Evolutionary conservation across 768 basidiomycete genomes (phyloP), one percentile per base, ranked within the genome.

Genomic region (Lactifluus piperatus): DNA sequence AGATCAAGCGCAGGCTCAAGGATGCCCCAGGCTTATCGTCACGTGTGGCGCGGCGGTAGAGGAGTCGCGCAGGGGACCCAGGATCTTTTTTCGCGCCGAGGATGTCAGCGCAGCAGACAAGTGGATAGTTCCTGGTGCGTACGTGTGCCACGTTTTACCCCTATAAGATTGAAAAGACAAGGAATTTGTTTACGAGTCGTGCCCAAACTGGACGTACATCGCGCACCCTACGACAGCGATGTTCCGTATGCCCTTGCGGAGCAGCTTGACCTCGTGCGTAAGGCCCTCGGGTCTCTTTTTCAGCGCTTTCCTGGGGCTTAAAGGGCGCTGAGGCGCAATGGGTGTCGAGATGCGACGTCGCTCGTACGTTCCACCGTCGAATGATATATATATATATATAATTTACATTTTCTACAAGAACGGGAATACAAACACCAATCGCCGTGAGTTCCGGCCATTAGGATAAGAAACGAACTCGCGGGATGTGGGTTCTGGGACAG

Each of bases 181-280:
- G 16, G 16, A 39, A 13, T 24, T 13, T 14, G 16, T 10, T 10
- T 10, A 29, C 11, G 11, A 10, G n/a, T n/a, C 1, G 37, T 24
- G 24, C 8, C 20, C n/a, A 60, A 58, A 62, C 45, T 62, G 52
- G 58, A 50, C 58, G 20, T 60, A 62, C 32, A 11, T 54, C n/a
- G 61, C 43, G 1, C 18, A 24, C 27, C 61, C 61, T 10, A 60
- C 47, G 6, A 54, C 51, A 13, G 48, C 32, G 14, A 7, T 49
- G 44, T 54, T 52, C 26, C 49, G 51, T 3, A 52, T 57, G 32
- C 39, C 58, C 9, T 47, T 62, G 24, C n/a, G 22, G 58, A 52
- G 26, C 43, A 46, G 27, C 13, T 62, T 39, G 27, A 14, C 11
- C 18, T 58, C 16, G 45, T 58, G 61, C 57, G 57, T n/a, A 26